phyloP scores from a whole-genome alignment of 1,139 yeast species.

The Pichia sp. region DNA sequence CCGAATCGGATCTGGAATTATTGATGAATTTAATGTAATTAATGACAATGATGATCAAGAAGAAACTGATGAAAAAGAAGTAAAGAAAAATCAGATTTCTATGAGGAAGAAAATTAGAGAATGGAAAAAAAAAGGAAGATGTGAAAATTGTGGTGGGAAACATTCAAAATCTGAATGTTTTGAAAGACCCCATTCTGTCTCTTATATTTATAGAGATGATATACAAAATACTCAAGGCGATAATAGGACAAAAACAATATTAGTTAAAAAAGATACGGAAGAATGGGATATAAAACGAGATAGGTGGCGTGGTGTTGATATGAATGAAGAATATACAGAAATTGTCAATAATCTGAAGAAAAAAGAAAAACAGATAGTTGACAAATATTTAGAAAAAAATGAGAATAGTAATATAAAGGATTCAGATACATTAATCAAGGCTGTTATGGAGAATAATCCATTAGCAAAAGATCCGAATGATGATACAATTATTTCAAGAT shows the following conservation, averaged over 20 bases:
- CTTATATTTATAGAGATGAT: conserved; percentile 21
- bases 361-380: conserved; percentile 21
- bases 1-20: conserved; percentile 32
- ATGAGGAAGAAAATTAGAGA: conserved; percentile 20
- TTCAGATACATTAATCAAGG: conserved; percentile 8
- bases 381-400: conserved; percentile 31
- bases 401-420: conserved; percentile 30
- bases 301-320: conserved; percentile 71
- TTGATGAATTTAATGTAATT: conserved; percentile 27
- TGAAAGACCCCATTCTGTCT: conserved; percentile 40
- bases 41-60: conserved; percentile 12
- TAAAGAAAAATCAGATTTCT: conserved; percentile 11
- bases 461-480: conserved; percentile 18
- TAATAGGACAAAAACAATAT: conserved; percentile 18
- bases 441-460: conserved; percentile 12
- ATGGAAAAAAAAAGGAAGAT: conserved; percentile 34
- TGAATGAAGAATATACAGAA: conserved; percentile 47
- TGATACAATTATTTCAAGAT: conserved; percentile 26
- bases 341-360: conserved; percentile 42
- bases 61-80: conserved; percentile 5
- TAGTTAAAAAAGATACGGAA: conserved; percentile 35
- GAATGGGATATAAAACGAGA: conserved; percentile 68
- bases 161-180: conserved; percentile 45
- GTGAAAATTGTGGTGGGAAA: conserved; percentile 49
- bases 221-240: conserved; percentile 8